phyloP scores from a whole-genome alignment of 192 early-diverging fungal species.

The Ambispora gerdemannii region DNA sequence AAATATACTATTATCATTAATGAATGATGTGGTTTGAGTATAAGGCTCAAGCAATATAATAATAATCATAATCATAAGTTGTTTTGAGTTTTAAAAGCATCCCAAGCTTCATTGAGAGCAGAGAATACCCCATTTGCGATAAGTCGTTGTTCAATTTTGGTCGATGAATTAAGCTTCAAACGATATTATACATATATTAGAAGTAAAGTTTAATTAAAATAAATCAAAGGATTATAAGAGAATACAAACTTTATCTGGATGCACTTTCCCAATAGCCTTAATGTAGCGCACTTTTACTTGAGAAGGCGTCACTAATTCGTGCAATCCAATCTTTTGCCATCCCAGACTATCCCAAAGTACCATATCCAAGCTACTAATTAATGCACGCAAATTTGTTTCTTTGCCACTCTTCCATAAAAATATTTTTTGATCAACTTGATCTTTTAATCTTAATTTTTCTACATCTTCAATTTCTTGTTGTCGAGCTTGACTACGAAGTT shows the following conservation, averaged over 20 bases:
- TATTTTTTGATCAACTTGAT: constrained; percentile 75
- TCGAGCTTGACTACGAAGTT: constrained; percentile 70
- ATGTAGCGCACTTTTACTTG: constrained; percentile 93
- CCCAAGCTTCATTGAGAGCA: constrained; percentile 92
- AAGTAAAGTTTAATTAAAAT: background rate
- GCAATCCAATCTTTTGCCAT: constrained; percentile 75
- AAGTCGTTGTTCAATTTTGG: constrained; percentile 80
- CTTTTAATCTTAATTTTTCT: constrained; percentile 67
- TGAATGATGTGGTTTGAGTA: too few relatives aligned
- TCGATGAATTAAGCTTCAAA: constrained; percentile 42
- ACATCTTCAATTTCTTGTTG: constrained; percentile 73
- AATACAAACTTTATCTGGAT: constrained; percentile 85
- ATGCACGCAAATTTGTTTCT: constrained; percentile 84
- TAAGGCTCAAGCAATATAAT: too few relatives aligned
- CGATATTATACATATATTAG: background rate
- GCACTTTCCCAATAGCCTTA: constrained; percentile 86
- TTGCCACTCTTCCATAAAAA: constrained; percentile 80
- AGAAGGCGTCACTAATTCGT: constrained; percentile 77
- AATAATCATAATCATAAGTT: constrained; percentile 45
- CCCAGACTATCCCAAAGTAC: constrained; percentile 74
- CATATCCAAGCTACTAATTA: constrained; percentile 74
- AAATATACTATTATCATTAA: too few relatives aligned
- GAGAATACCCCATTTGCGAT: constrained; percentile 87
- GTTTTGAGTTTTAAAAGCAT: constrained; percentile 84
- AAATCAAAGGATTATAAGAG: background rate